A percentile compares a stretch with the other conserved stretches of the same genome.
phyloP scores from a whole-genome alignment of 768 basidiomycete genomes.

The Podaxis sp. region DNA sequence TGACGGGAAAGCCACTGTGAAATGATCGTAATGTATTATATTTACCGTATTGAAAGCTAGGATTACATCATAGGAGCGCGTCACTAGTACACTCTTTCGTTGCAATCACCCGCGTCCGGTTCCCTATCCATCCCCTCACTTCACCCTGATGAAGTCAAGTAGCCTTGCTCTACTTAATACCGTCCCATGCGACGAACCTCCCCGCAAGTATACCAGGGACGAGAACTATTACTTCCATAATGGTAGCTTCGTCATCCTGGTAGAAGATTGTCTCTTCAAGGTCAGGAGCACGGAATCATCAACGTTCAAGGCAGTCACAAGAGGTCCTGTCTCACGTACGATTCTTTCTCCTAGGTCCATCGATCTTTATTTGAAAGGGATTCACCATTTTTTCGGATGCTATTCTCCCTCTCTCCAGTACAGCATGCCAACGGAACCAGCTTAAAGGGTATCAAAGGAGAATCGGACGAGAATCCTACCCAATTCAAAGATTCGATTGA shows the following conservation, averaged over 20 bases:
- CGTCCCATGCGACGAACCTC: not conserved
- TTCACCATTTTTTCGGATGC: not conserved
- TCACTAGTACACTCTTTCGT: too few species aligned
- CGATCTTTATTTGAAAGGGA: not conserved
- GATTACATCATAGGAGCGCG: too few species aligned
- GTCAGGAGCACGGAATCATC: not conserved
- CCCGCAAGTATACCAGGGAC: not conserved
- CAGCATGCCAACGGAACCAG: not conserved
- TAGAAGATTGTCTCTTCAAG: not conserved
- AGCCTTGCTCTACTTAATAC: not conserved
- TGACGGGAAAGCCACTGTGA: too few species aligned
- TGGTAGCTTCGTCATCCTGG: not conserved
- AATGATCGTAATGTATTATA: too few species aligned
- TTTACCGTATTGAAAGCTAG: too few species aligned
- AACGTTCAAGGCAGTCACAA: not conserved
- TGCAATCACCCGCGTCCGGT: too few species aligned
- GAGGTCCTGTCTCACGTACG: not conserved
- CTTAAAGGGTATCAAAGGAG: not conserved
- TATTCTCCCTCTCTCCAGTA: not conserved
- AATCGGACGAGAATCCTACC: constrained; percentile 17
- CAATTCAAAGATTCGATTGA: constrained; percentile 14
- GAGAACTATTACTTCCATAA: not conserved
- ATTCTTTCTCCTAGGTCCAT: not conserved
- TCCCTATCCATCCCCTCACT: not conserved
- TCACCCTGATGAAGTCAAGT: not conserved